Percentiles rank a stretch among this genome's conserved stretches.
phyloP scores from a whole-genome alignment of 805 yeast species.

The Starmerella vaccinii region DNA sequence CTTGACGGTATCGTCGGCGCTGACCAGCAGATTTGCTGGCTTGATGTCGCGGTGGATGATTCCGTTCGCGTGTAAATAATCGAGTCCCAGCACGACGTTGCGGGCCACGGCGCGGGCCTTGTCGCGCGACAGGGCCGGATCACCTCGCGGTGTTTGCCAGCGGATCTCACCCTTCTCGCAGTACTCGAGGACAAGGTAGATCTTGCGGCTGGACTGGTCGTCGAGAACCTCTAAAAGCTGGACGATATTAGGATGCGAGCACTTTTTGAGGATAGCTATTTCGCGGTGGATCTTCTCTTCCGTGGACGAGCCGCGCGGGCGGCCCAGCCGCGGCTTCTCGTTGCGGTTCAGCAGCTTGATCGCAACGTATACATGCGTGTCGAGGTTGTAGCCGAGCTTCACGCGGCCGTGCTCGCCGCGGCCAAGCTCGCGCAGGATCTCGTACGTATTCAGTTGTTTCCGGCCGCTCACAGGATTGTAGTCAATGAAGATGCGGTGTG shows the following conservation, averaged over 20 bases:
- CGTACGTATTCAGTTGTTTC: slow-evolving; percentile 79
- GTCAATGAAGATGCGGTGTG: slow-evolving; percentile 65
- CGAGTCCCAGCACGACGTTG: slow-evolving; percentile 79
- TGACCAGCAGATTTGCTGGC: slow-evolving; percentile 79
- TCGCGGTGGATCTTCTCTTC: slow-evolving; percentile 75
- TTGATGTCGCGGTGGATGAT: slow-evolving; percentile 84
- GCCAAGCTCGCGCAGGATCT: slow-evolving; percentile 77
- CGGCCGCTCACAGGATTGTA: slow-evolving; percentile 71
- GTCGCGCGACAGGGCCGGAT: slow-evolving; percentile 57
- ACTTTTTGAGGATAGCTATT: slow-evolving; percentile 85
- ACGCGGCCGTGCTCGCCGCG: slow-evolving; percentile 99
- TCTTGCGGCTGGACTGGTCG: slow-evolving; percentile 71
- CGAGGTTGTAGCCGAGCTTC: slow-evolving; percentile 69
- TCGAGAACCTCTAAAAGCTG: slow-evolving; percentile 77
- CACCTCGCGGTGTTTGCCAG: slow-evolving; percentile 54
- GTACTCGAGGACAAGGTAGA: slow-evolving; percentile 81
- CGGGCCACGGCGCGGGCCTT: slow-evolving; percentile 64
- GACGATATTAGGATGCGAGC: slow-evolving; percentile 89
- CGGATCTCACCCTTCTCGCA: slow-evolving; percentile 81
- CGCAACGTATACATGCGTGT: slow-evolving; percentile 58
- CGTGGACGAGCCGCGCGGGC: slow-evolving; percentile 37
- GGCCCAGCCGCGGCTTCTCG: slow-evolving; percentile 44
- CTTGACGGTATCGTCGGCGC: slow-evolving; percentile 63
- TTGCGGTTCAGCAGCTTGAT: slow-evolving; percentile 83
- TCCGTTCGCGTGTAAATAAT: slow-evolving; percentile 75